Percentiles rank a stretch among this genome's conserved stretches.
These are phyloP conservation scores for Scheffersomyces illinoinensis DNA, from an alignment of 1,139 yeast species.

Conservation along the genomic window DNA sequence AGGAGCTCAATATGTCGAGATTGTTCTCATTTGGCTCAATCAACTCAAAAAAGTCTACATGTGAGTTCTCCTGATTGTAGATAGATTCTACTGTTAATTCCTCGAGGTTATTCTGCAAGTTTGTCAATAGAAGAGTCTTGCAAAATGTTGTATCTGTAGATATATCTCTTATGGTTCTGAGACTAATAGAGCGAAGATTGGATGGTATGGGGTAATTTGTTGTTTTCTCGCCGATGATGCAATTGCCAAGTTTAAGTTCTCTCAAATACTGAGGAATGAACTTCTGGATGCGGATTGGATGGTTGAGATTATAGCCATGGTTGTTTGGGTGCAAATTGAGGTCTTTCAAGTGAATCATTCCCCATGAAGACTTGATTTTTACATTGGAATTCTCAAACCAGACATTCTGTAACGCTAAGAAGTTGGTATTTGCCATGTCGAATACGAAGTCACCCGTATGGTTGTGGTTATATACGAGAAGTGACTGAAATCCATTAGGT, in stretches of 20 bases:
- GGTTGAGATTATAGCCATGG: constrained; percentile 16
- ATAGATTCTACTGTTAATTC: background rate
- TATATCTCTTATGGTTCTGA: constrained; percentile 16
- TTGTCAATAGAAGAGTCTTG: background rate
- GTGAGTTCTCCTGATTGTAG: background rate
- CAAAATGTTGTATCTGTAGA: constrained; percentile 6
- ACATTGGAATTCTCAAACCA: constrained; percentile 22
- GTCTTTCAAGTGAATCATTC: constrained; percentile 3
- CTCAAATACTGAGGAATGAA: constrained; percentile 15
- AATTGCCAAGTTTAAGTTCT: constrained; percentile 17
- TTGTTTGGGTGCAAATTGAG: constrained; percentile 15
- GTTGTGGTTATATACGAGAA: constrained; percentile 15
- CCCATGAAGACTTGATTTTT: constrained; percentile 8
- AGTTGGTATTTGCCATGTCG: constrained; percentile 8
- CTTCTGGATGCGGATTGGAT: constrained; percentile 7
- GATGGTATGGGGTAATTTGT: constrained; percentile 11
- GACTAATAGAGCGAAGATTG: constrained; percentile 7
- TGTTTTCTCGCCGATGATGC: constrained; percentile 11
- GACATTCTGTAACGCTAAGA: constrained; percentile 12
- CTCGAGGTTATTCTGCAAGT: background rate
- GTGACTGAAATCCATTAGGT: constrained; percentile 1
- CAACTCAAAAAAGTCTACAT: background rate
- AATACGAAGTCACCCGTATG: constrained; percentile 15
- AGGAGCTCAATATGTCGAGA: background rate
- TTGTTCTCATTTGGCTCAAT: background rate